Evolutionary conservation across 116 monocot species (phyloP), one percentile per base, ranked within the genome.

Genomic region (Cymodocea nodosa): DNA sequence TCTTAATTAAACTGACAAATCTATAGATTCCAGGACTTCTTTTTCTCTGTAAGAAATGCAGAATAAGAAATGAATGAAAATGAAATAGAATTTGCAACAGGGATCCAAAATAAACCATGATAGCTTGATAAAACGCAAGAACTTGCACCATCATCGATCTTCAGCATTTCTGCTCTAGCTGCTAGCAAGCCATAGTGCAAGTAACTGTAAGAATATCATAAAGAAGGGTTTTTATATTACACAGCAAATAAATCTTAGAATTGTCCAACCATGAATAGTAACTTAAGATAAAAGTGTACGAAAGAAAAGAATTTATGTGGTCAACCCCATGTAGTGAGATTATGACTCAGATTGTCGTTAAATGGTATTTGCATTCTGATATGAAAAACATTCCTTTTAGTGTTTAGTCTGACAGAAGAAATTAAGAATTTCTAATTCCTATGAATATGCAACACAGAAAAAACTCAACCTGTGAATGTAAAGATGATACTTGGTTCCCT

Each of bases 81-180:
- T 44, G 11, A 44, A 44, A 44, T 44, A 44, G 44, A 44, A 44
- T 44, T 44, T 44, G 11, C 14, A 36, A 56, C 56, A 22, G 39
- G 36, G n/a, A 30, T 9, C 51, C 15, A 30, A 53, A 66, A 11
- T 17, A 17, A 83, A 95, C 95, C 95, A 64, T 85, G 54, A 76
- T 83, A 71, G 24, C 90, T 85, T 56, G 65, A 68, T 77, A 90
- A 75, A 72, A 85, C 79, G 71, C 95, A 95, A 67, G 81, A 81
- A 71, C 69, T 81, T 61, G 71, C 67, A 68, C 76, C 85, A 68
- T 78, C 85, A 60, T 72, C 68, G 60, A 68, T 75, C 56, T 85
- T 94, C 60, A 94, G 68, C 68, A 94, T 87, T 72, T 94, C 87
- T 58, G 90, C 94, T 62, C 90, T 74, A 71, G 90, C 94, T 74